Base-by-base conservation (phyloP, 1,284 basidiomycete genomes). In the Ustilago tritici region DNA sequence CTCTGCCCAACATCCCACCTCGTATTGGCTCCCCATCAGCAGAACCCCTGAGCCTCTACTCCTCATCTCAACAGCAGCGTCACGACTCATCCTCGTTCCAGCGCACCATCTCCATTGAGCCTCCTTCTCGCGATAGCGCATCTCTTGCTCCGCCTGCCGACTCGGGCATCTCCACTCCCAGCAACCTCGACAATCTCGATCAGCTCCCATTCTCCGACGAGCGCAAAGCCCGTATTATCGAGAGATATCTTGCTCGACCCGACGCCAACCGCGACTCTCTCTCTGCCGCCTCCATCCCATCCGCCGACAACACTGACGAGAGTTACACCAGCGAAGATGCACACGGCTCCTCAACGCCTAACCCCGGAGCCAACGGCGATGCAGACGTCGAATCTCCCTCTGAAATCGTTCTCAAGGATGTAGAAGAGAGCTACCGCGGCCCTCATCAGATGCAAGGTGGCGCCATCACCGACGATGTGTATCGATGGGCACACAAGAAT, bases 401-500 rank as follows among this genome's bases (percentile, higher is more conserved):
- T 14, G 61, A 56, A 4, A 61, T 66, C 38, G 70, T 38, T 5
- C 50, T 71, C 15, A 69, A 76, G 7, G 59, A 72, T 31, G 69
- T 65, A 7, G 69, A 72, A 11, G 70, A 80, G n/a, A 81, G 75
- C 61, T 85, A 84, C 66, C 59, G 70, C 11, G 83, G 72, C 14
- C 84, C 84, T 5, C 82, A 84, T 52, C 64, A 76, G 63, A 83
- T 80, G 79, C 82, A 80, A 31, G 84, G 84, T 47, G 84, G 84
- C 40, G 84, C 83, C 31, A 82, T 85, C 56, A 84, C 82, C 40
- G 83, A 85, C 43, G 84, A 85, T 34, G 72, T 85, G 32, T 85
- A 85, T 46, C 76, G 82, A 23, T 85, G 84, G 84, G 84, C 84
- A 1, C 84, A 85, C 70, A 77, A 85, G 56, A 85, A 85, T 50